Conservation (phyloP, 1,284 basidiomycete genomes). For the Mrakiaceae sp. region DNA sequence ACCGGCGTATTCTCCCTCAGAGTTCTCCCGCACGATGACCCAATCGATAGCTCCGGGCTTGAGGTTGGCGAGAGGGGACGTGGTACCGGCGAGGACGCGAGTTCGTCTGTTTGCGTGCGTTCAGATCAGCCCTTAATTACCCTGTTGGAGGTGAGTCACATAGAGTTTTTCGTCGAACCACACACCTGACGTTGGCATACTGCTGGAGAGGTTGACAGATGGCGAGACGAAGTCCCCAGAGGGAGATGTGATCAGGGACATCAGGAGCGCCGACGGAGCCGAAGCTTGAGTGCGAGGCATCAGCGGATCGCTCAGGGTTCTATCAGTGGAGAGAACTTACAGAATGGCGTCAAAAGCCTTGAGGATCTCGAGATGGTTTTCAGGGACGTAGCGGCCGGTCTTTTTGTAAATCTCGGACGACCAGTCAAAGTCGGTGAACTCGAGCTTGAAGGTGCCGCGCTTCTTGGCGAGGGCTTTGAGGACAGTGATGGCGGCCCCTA, state of each 20-base stretch:
- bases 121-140: conserved; percentile 23
- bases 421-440: conserved; percentile 33
- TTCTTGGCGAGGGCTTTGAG: conserved; percentile 30
- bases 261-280: conserved; percentile 34
- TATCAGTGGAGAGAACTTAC: conserved; percentile 17
- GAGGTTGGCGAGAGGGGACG: conserved; percentile 36
- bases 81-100: conserved; percentile 41
- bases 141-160: neutral
- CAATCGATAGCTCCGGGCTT: conserved; percentile 38
- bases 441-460: conserved; percentile 25
- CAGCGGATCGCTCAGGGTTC: conserved; percentile 23
- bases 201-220: conserved; percentile 40
- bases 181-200: conserved; percentile 37
- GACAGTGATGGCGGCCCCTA: conserved; percentile 25
- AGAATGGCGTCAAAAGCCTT: conserved; percentile 28
- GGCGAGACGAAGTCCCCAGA: conserved; percentile 42
- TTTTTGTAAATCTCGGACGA: conserved; percentile 30
- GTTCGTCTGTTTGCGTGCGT: conserved; percentile 24
- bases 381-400: conserved; percentile 32
- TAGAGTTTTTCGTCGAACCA: conserved; percentile 28
- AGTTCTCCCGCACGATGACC: conserved; percentile 43
- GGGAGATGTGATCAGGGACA: conserved; percentile 44
- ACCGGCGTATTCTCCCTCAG: conserved; percentile 45
- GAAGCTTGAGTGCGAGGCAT: conserved; percentile 26
- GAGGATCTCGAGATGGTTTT: conserved; percentile 30